A percentile compares a stretch with the other conserved stretches of the same genome.
phyloP scores from a whole-genome alignment of 495 filamentous ascomycete species.

The Penicillium angulare region DNA sequence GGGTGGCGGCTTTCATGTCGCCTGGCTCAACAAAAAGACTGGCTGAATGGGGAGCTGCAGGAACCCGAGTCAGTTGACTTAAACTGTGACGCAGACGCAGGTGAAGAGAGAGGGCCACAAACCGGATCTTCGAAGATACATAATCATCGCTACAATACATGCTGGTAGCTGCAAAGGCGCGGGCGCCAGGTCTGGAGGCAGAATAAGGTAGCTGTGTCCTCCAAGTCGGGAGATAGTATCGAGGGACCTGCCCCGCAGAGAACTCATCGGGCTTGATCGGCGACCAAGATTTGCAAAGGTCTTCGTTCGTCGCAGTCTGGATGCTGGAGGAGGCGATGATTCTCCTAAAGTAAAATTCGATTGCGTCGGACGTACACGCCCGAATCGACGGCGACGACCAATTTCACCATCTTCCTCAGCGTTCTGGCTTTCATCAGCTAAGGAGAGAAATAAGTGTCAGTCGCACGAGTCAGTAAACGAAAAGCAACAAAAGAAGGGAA shows the following conservation, averaged over 20 bases:
- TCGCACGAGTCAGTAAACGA: too few species aligned
- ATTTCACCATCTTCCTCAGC: conserved; percentile 3
- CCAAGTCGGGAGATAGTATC: conserved; percentile 69
- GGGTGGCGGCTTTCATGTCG: conserved; percentile 28
- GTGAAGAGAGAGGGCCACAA: conserved; percentile 18
- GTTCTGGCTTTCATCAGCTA: neutral
- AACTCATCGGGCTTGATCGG: conserved; percentile 47
- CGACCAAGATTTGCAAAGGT: conserved; percentile 33
- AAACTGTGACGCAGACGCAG: conserved; percentile 7
- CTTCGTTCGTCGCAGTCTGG: conserved; percentile 49
- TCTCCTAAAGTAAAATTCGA: conserved; percentile 32
- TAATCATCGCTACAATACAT: conserved; percentile 69
- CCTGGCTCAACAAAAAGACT: conserved; percentile 36
- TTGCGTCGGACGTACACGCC: conserved; percentile 33
- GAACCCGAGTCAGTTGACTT: conserved; percentile 12
- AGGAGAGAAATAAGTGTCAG: too few species aligned
- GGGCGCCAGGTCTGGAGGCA: conserved; percentile 66
- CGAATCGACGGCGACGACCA: conserved; percentile 20
- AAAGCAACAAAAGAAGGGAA: too few species aligned
- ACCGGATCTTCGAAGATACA: conserved; percentile 68
- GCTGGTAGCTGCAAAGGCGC: conserved; percentile 65
- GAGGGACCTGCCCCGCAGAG: conserved; percentile 59
- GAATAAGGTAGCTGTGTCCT: conserved; percentile 63
- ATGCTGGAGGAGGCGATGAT: conserved; percentile 42
- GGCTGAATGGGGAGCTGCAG: conserved; percentile 12